These are phyloP conservation scores for Cladorrhinum sp. DNA, from an alignment of 2,329 filamentous ascomycete genomes.

Conservation along the genomic window DNA sequence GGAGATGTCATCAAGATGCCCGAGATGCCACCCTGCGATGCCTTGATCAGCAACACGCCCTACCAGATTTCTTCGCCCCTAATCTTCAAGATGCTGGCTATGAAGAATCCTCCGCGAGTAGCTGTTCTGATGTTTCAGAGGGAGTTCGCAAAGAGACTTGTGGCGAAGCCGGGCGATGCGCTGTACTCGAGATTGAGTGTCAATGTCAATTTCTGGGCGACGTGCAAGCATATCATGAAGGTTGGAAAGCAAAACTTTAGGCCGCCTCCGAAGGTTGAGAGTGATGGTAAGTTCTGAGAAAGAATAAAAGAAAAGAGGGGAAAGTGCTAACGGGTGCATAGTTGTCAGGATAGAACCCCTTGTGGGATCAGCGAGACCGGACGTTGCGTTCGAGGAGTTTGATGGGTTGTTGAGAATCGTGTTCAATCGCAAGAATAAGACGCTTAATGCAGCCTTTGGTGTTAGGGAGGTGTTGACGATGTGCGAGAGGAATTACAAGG, in stretches of 20 bases:
- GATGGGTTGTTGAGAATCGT: constrained; percentile 81
- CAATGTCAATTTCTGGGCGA: constrained; percentile 85
- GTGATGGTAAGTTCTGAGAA: constrained; percentile 63
- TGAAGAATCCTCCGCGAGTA: constrained; percentile 75
- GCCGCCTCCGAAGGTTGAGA: constrained; percentile 89
- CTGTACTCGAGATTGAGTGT: constrained; percentile 89
- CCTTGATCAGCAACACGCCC: constrained; percentile 77
- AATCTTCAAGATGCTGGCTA: constrained; percentile 79
- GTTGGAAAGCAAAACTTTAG: constrained; percentile 96
- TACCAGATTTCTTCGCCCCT: constrained; percentile 85
- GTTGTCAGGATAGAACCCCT: constrained; percentile 30
- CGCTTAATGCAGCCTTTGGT: constrained; percentile 75
- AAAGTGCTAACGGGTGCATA: constrained; percentile 11
- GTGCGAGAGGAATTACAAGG: constrained; percentile 81
- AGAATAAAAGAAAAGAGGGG: neutral
- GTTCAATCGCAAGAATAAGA: constrained; percentile 87
- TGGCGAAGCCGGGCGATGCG: constrained; percentile 67
- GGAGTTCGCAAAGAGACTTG: constrained; percentile 87
- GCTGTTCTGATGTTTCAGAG: constrained; percentile 85
- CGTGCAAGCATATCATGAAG: constrained; percentile 72
- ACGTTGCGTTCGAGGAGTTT: constrained; percentile 89
- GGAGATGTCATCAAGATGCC: constrained; percentile 88
- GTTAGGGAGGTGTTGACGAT: constrained; percentile 78
- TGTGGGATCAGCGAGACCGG: constrained; percentile 67
- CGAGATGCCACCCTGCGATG: constrained; percentile 56